These are phyloP conservation scores for Pichia inconspicua DNA, from an alignment of 1,139 yeast genomes.

Conservation along the genomic window DNA sequence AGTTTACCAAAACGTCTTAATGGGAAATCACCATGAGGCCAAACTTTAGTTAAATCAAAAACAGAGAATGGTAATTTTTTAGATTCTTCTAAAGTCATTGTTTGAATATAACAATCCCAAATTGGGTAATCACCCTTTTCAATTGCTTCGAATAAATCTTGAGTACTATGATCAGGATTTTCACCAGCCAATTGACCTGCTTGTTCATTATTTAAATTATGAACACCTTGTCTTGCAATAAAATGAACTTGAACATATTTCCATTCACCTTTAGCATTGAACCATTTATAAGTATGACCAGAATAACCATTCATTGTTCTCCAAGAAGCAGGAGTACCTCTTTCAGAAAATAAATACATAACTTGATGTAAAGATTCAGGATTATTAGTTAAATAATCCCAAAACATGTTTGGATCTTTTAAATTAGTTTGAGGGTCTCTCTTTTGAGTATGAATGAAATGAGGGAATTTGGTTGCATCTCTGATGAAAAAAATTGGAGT, in stretches of 20 bases:
- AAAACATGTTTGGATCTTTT: conserved; percentile 48
- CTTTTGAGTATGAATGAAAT: conserved; percentile 85
- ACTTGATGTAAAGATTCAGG: conserved; percentile 60
- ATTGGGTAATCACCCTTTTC: conserved; percentile 54
- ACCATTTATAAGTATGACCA: conserved; percentile 69
- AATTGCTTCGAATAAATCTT: conserved; percentile 51
- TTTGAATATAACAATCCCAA: conserved; percentile 61
- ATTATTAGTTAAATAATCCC: conserved; percentile 64
- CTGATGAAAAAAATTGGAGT: conserved; percentile 83
- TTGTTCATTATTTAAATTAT: conserved; percentile 48
- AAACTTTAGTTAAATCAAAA: conserved; percentile 68
- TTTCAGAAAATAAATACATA: conserved; percentile 56
- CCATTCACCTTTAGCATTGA: conserved; percentile 55
- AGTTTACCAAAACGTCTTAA: conserved; percentile 67
- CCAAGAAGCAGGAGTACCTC: conserved; percentile 64
- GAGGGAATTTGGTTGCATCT: conserved; percentile 83
- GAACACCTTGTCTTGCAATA: conserved; percentile 54
- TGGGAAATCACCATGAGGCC: conserved; percentile 77
- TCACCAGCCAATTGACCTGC: conserved; percentile 48
- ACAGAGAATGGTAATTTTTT: conserved; percentile 49
- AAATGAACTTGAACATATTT: conserved; percentile 63
- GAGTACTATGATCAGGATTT: conserved; percentile 57
- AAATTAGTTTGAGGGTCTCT: conserved; percentile 49
- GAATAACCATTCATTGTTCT: conserved; percentile 69
- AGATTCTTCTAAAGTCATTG: conserved; percentile 68